Evolutionary conservation across 768 basidiomycete genomes (phyloP).

Genomic region (Kwoniella pini): DNA sequence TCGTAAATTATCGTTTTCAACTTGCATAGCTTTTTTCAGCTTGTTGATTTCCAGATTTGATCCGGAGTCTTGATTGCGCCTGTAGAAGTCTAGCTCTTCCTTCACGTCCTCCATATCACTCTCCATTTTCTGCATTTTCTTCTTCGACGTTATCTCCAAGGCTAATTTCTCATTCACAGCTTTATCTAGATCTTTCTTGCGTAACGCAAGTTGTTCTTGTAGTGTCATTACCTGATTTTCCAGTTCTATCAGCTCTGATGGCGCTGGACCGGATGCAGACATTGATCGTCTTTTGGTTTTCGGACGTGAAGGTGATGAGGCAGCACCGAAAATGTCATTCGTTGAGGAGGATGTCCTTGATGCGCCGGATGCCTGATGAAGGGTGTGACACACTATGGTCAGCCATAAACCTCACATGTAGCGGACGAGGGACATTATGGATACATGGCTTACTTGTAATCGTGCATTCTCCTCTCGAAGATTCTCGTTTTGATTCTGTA

Average conservation of each 20-base stretch:
- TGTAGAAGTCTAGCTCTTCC: conserved; percentile 47
- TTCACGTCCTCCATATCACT: conserved; percentile 44
- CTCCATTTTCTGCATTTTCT: conserved; percentile 41
- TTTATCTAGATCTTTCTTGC: conserved; percentile 43
- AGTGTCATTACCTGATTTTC: conserved; percentile 38
- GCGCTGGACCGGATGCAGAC: conserved; percentile 28
- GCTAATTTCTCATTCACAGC: conserved; percentile 53
- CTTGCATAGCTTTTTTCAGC: conserved; percentile 34
- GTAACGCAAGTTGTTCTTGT: conserved; percentile 29
- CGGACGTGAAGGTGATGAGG: conserved; percentile 19
- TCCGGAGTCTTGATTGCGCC: conserved; percentile 18
- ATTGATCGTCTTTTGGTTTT: conserved; percentile 26
- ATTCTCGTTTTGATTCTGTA: conserved; percentile 33
- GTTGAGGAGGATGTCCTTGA: conserved; percentile 7
- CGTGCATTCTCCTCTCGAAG: conserved; percentile 38
- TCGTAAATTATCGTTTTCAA: conserved; percentile 28
- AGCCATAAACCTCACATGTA: not conserved
- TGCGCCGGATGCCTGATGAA: not conserved
- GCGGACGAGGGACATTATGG: not conserved
- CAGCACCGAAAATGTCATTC: not conserved
- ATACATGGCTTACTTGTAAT: conserved; percentile 7
- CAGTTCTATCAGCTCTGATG: conserved; percentile 16
- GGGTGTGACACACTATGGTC: too few species aligned
- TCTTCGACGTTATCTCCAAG: conserved; percentile 35
- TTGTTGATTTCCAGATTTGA: conserved; percentile 32